Evolutionary conservation across 805 yeast species (phyloP).

Genomic region (Yarrowia keelungensis): DNA sequence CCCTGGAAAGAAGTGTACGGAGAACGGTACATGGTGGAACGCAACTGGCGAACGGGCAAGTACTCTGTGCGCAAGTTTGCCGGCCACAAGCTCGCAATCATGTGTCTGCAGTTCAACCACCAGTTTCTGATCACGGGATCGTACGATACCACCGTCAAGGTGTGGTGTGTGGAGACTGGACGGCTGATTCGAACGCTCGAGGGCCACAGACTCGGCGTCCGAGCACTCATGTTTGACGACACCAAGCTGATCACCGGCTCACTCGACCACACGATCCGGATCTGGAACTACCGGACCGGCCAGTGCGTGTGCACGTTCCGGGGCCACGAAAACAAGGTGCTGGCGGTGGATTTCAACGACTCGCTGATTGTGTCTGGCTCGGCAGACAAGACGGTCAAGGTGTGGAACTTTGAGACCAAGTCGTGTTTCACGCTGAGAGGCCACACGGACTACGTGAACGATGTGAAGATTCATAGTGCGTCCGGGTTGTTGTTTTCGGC

Average conservation of each 20-base stretch:
- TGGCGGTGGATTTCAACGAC: conserved; percentile 80
- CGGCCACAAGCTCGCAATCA: conserved; percentile 89
- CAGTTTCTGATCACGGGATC: conserved; percentile 87
- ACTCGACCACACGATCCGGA: conserved; percentile 86
- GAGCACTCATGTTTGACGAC: conserved; percentile 83
- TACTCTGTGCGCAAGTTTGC: conserved; percentile 67
- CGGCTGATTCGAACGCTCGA: conserved; percentile 73
- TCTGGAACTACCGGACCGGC: conserved; percentile 96
- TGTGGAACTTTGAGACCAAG: conserved; percentile 95
- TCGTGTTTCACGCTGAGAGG: conserved; percentile 93
- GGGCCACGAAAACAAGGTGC: conserved; percentile 88
- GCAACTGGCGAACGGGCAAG: conserved; percentile 91
- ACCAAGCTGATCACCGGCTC: conserved; percentile 92
- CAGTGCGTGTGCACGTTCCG: conserved; percentile 91
- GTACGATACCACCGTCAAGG: conserved; percentile 84
- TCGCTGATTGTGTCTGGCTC: conserved; percentile 91
- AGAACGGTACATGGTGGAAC: conserved; percentile 88
- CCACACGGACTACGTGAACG: conserved; percentile 89
- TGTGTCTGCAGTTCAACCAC: conserved; percentile 84
- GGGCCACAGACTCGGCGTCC: conserved; percentile 91
- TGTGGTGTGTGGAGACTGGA: conserved; percentile 91
- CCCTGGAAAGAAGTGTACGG: conserved; percentile 97
- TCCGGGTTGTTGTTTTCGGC: conserved; percentile 84
- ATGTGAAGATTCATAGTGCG: conserved; percentile 82
- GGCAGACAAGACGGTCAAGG: conserved; percentile 89